Evolutionary conservation across 805 yeast genomes (phyloP), one percentile per base, ranked within the genome.

Genomic region (Kodamaea fukazawae): DNA sequence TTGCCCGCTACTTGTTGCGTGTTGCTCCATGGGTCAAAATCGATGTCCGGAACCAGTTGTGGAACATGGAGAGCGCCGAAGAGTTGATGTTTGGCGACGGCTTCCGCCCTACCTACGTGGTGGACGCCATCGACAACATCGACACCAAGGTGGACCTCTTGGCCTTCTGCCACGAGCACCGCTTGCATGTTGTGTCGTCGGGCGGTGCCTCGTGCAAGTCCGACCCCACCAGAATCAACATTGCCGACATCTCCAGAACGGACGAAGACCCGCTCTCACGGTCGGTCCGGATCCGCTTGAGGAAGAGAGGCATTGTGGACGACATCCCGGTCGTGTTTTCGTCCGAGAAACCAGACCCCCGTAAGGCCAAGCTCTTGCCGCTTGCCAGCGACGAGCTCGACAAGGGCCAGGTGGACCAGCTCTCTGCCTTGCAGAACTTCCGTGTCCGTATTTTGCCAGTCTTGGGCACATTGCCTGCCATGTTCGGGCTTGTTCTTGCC

Each of bases 121-220:
- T 93, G 20, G 99, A 93, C 57, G 93, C 98, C 65, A 93, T 93
- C 50, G 99, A 93, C 63, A 93, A 93, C 58, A 83, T 93, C 44
- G 96, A 91, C 52, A 90, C 98, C n/a, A 93, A 93, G 55, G 95
- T 90, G 18, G 99, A 93, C 54, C 67, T 93, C 38, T 67, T 93
- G 48, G 81, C 81, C 23, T 90, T 73, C 61, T 83, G 95, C 49
- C 67, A 81, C 56, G 70, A 72, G 12, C 64, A 78, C 32, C 60
- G 71, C 1, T 57, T 91, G 25, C 78, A 76, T n/a, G 84, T 89
- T 23, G 76, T 93, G 29, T 81, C 95, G 4, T 86, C 96, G 1
- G 95, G 95, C 80, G 99, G 99, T 18, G 98, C 99, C 1, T 96
- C 96, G 4, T 84, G 96, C 51, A 93, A 93, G 60, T 83, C 95